Evolutionary conservation across 2,329 filamentous ascomycete genomes (phyloP).

Genomic region (Didymella lethalis): DNA sequence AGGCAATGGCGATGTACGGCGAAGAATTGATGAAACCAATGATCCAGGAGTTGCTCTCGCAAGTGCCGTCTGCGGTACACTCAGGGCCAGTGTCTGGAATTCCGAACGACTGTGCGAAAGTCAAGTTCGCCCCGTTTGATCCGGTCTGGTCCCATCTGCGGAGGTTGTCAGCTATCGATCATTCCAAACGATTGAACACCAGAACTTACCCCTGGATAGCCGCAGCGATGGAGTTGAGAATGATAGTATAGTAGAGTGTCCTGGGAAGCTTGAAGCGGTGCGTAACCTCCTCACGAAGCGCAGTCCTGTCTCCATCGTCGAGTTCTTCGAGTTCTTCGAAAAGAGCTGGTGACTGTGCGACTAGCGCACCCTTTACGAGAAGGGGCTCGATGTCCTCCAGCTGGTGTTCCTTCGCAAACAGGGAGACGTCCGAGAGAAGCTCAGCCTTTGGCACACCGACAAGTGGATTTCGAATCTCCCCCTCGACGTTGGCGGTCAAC

Average conservation of each 20-base stretch:
- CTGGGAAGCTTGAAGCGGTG: constrained; percentile 68
- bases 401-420: constrained; percentile 67
- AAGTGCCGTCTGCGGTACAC: constrained; percentile 37
- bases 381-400: constrained; percentile 65
- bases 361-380: constrained; percentile 66
- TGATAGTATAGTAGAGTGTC: constrained; percentile 70
- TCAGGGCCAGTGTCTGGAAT: constrained; percentile 37
- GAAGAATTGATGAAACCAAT: constrained; percentile 45
- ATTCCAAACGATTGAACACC: too few relatives aligned
- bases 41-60: constrained; percentile 45
- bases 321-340: constrained; percentile 71
- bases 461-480: constrained; percentile 63
- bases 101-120: constrained; percentile 58
- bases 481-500: constrained; percentile 41
- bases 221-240: constrained; percentile 72
- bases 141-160: constrained; percentile 69
- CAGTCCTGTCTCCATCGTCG: constrained; percentile 65
- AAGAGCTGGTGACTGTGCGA: constrained; percentile 72
- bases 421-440: constrained; percentile 65
- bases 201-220: constrained; percentile 60
- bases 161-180: neutral
- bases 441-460: constrained; percentile 61
- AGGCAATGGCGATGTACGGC: constrained; percentile 43
- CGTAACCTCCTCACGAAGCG: constrained; percentile 66
- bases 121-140: constrained; percentile 62